These are phyloP conservation scores for Cocos nucifera DNA, from an alignment of 176 grass and related monocot species.

Conservation along the genomic window DNA sequence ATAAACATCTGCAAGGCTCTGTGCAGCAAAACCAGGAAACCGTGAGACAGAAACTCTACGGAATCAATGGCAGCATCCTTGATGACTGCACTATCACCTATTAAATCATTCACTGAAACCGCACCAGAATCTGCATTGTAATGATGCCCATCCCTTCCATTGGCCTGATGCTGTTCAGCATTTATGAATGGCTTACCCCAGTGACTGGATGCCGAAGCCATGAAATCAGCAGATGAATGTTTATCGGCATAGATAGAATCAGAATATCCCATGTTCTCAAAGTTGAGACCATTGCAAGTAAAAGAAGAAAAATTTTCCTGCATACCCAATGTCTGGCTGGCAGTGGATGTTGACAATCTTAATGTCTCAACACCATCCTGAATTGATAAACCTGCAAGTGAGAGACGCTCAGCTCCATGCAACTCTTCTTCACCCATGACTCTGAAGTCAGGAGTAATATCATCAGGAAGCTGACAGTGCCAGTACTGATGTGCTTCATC, in stretches of 20 bases:
- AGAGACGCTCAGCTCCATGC: constrained; percentile 44
- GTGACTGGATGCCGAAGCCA: constrained; percentile 43
- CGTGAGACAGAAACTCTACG: constrained; percentile 37
- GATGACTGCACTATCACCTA: constrained; percentile 23
- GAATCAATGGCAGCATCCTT: constrained; percentile 27
- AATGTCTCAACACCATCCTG: constrained; percentile 44
- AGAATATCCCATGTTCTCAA: constrained; percentile 40
- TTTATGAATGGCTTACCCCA: constrained; percentile 55
- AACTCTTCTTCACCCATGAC: constrained; percentile 61
- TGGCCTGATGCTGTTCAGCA: constrained; percentile 41
- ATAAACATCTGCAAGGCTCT: constrained; percentile 59
- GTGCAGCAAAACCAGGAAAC: constrained; percentile 53
- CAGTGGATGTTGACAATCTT: constrained; percentile 38
- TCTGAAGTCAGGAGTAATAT: constrained; percentile 90
- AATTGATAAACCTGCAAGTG: constrained; percentile 61
- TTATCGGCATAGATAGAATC: constrained; percentile 33
- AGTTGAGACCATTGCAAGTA: constrained; percentile 23
- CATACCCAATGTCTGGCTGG: constrained; percentile 36
- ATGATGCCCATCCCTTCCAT: constrained; percentile 48
- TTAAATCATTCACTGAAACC: constrained; percentile 36
- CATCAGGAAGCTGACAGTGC: constrained; percentile 80
- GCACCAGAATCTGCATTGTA: constrained; percentile 52
- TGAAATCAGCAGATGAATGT: constrained; percentile 29
- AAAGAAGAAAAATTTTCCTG: constrained; percentile 42
- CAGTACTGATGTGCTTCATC: constrained; percentile 85